Percentiles rank a stretch among this genome's conserved stretches.
Conservation (phyloP, 495 filamentous ascomycete genomes). For the Tuber indicum region DNA sequence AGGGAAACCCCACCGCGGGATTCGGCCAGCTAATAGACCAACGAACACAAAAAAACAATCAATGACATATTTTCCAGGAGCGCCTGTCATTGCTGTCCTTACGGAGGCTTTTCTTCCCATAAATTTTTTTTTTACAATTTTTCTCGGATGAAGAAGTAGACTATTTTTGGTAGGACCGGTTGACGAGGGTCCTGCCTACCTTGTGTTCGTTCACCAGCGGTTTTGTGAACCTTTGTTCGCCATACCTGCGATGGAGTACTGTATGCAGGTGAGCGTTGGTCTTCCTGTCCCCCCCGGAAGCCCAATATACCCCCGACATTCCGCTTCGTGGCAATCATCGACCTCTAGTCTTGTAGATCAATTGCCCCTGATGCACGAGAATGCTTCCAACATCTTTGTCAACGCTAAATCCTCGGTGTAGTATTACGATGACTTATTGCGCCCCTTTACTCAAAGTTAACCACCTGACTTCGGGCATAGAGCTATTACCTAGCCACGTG, state of each 20-base stretch:
- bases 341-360: constrained; percentile 32
- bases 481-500: constrained; percentile 37
- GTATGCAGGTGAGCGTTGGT: constrained; percentile 37
- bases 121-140: constrained; percentile 2
- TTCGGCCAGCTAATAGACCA: constrained; percentile 24
- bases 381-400: constrained; percentile 31
- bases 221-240: constrained; percentile 27
- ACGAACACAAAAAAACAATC: background rate
- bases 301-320: constrained; percentile 24
- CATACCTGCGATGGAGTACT: constrained; percentile 30
- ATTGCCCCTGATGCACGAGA: constrained; percentile 36
- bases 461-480: constrained; percentile 36
- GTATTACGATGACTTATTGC: constrained; percentile 37
- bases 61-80: constrained; percentile 5
- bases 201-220: constrained; percentile 3
- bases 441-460: constrained; percentile 29
- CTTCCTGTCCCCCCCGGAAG: constrained; percentile 29
- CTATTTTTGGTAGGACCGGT: constrained; percentile 32
- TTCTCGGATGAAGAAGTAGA: constrained; percentile 15
- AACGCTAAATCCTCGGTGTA: constrained; percentile 28
- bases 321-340: constrained; percentile 37
- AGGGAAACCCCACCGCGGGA: constrained; percentile 4
- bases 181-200: constrained; percentile 29
- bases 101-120: background rate
- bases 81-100: constrained; percentile 4